Conservation (phyloP, 768 basidiomycete genomes). For the Naganishia vaughanmartiniae region DNA sequence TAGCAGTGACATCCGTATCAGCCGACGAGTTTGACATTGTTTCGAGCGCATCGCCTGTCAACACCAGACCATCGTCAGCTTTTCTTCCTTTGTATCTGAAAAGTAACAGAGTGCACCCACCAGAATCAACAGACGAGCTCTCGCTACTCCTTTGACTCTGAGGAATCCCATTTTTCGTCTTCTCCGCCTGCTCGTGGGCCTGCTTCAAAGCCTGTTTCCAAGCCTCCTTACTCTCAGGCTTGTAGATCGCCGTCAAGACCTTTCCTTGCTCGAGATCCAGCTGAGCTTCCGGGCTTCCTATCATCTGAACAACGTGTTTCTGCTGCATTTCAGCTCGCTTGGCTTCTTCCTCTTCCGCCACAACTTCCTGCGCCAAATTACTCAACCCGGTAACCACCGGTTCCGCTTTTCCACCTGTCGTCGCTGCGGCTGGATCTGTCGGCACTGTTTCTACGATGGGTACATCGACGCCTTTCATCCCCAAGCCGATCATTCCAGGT, state of each 20-base stretch:
- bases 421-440: conserved; percentile 35
- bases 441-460: not conserved
- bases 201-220: conserved; percentile 67
- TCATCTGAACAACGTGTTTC: not conserved
- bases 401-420: conserved; percentile 53
- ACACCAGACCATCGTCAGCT: not conserved
- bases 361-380: conserved; percentile 25
- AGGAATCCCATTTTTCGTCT: conserved; percentile 29
- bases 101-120: not conserved
- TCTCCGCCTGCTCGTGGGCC: conserved; percentile 50
- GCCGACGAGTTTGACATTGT: conserved; percentile 15
- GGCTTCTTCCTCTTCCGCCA: conserved; percentile 51
- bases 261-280: conserved; percentile 30
- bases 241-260: conserved; percentile 66
- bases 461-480: not conserved
- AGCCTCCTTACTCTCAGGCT: conserved; percentile 77
- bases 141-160: not conserved
- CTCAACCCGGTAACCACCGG: conserved; percentile 45
- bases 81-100: not conserved
- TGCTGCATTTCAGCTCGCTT: conserved; percentile 5
- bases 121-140: conserved; percentile 4
- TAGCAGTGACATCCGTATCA: conserved; percentile 12
- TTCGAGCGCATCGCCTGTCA: not conserved
- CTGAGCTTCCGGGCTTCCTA: not conserved
- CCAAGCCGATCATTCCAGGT: conserved; percentile 7